Percentiles rank a stretch among this genome's conserved stretches.
phyloP scores from a whole-genome alignment of 2,329 filamentous ascomycete species.

The Fusarium brachygibbosum region DNA sequence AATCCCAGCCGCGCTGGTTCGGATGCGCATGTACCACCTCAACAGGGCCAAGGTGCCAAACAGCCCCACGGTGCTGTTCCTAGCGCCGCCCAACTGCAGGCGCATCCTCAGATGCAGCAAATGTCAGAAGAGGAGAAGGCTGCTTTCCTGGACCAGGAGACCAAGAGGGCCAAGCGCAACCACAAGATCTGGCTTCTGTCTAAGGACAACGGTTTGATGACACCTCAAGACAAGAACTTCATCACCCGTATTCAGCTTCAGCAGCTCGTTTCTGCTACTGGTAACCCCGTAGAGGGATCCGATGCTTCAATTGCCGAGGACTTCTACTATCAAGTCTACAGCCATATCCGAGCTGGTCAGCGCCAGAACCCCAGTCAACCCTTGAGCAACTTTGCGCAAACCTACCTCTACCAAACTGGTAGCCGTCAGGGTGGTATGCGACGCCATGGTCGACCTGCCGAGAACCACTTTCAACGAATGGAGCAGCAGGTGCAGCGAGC shows the following conservation, averaged over 20 bases:
- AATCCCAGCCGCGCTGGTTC: constrained; percentile 77
- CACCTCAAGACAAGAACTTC: constrained; percentile 99
- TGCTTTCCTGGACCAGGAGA: constrained; percentile 88
- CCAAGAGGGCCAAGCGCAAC: constrained; percentile 94
- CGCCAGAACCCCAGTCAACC: constrained; percentile 94
- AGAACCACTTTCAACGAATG: constrained; percentile 99
- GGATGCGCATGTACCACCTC: constrained; percentile 58
- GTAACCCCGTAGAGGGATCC: constrained; percentile 83
- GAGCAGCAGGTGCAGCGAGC: constrained; percentile 98
- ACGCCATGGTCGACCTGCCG: constrained; percentile 83
- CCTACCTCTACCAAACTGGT: constrained; percentile 95
- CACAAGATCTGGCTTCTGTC: constrained; percentile 97
- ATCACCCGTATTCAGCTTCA: constrained; percentile 98
- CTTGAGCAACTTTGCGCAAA: constrained; percentile 96
- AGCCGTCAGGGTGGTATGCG: constrained; percentile 81
- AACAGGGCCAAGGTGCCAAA: constrained; percentile 57
- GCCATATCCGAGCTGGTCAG: constrained; percentile 90
- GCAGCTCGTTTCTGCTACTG: constrained; percentile 92
- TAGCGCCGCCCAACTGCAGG: constrained; percentile 52
- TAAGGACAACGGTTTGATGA: constrained; percentile 97
- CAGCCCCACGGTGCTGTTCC: constrained; percentile 66
- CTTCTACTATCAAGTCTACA: constrained; percentile 99
- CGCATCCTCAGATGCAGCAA: constrained; percentile 68
- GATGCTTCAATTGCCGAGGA: constrained; percentile 90
- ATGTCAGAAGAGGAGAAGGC: constrained; percentile 87